A percentile compares a stretch with the other conserved stretches of the same genome.
These are phyloP conservation scores for Diospyros lotus DNA, from an alignment of 148 eudicot species.

Conservation along the genomic window DNA sequence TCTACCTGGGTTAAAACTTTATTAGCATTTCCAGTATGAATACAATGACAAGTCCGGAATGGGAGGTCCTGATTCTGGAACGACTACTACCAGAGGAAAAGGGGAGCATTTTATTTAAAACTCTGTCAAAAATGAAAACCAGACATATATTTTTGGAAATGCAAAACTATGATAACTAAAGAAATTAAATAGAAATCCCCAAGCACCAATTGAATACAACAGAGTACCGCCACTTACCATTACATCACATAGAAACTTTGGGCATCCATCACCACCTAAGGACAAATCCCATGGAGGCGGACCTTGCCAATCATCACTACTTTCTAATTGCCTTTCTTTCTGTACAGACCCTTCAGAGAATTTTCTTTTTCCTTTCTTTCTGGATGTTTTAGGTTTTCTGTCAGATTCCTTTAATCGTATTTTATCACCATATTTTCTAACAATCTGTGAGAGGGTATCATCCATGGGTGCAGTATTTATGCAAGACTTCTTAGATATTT, in stretches of 20 bases:
- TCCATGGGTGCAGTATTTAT: conserved; percentile 35
- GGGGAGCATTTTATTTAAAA: background rate
- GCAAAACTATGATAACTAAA: no score
- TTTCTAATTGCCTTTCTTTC: conserved; percentile 36
- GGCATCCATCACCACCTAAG: conserved; percentile 77
- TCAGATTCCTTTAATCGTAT: conserved; percentile 68
- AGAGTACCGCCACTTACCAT: conserved; percentile 54
- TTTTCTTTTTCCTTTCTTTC: conserved; percentile 63
- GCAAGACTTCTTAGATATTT: conserved; percentile 27
- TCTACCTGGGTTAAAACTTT: conserved; percentile 51
- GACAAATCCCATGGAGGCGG: conserved; percentile 82
- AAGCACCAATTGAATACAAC: background rate
- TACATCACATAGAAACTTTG: conserved; percentile 93
- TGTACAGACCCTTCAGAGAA: conserved; percentile 24
- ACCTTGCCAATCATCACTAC: conserved; percentile 63
- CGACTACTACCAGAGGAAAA: background rate
- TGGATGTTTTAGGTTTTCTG: conserved; percentile 63
- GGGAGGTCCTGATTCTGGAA: background rate
- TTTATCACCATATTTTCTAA: conserved; percentile 61
- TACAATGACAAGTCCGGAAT: background rate
- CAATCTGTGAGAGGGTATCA: conserved; percentile 39
- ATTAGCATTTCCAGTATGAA: background rate
- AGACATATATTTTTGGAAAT: background rate
- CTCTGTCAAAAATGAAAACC: background rate
- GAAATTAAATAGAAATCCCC: background rate